These are phyloP conservation scores for Albugo candida DNA, from an alignment of 352 stramenopile genomes.

Conservation along the genomic window DNA sequence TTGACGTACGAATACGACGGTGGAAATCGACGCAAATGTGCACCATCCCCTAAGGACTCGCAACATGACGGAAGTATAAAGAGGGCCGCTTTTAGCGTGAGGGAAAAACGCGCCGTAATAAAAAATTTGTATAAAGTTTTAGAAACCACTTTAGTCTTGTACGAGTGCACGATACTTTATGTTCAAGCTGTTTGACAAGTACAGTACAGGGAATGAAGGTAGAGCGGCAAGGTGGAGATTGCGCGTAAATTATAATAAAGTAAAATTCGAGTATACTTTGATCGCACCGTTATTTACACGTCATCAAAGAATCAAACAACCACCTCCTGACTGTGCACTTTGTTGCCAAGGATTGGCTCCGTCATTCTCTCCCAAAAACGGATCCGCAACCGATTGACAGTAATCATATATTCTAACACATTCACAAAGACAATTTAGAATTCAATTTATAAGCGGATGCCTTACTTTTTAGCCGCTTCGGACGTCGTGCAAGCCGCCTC, in stretches of 20 bases:
- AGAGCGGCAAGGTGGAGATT: constrained; percentile 24
- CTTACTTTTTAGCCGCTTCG: constrained; percentile 63
- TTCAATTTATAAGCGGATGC: not conserved
- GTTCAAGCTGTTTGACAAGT: no score
- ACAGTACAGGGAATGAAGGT: no score
- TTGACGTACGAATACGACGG: not conserved
- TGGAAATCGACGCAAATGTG: not conserved
- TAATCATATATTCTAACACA: constrained; percentile 40
- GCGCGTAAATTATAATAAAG: constrained; percentile 15
- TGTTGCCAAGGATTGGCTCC: constrained; percentile 50
- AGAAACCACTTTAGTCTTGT: not conserved
- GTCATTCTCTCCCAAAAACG: constrained; percentile 61
- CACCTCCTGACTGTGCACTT: constrained; percentile 33
- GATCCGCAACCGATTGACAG: constrained; percentile 45
- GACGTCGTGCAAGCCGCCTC: constrained; percentile 55
- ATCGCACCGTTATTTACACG: not conserved
- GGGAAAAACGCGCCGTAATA: not conserved
- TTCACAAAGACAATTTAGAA: not conserved
- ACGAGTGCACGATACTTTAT: no score
- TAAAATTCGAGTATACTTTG: not conserved
- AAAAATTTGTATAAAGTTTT: not conserved
- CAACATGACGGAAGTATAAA: not conserved
- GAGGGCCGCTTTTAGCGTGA: not conserved
- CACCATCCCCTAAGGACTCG: not conserved
- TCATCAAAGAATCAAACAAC: constrained; percentile 36